Conservation (phyloP, 2,329 filamentous ascomycete species). For the Pseudogymnoascus pannorum region DNA sequence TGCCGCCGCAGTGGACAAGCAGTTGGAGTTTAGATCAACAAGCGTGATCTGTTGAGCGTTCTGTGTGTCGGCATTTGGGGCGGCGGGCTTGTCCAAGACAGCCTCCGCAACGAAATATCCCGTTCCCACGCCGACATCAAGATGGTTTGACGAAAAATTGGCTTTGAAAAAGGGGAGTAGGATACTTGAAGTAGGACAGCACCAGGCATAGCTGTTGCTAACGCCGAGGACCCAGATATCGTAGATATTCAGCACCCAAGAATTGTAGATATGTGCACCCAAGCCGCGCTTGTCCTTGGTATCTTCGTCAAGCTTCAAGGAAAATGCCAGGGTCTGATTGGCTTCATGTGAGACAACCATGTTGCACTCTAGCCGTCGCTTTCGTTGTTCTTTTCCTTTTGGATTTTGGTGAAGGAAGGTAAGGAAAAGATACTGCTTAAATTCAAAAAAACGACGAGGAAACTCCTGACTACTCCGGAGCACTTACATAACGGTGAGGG, state of each 20-base stretch:
- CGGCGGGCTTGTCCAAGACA: conserved; percentile 9
- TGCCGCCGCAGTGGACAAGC: conserved; percentile 26
- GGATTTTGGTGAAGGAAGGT: not conserved
- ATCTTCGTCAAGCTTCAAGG: not conserved
- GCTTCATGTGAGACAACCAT: not conserved
- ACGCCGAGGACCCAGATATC: conserved; percentile 20
- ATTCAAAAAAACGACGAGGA: not conserved
- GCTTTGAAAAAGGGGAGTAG: conserved; percentile 24
- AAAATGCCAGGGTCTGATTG: not conserved
- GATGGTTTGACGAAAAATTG: conserved; percentile 20
- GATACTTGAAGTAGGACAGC: conserved; percentile 19
- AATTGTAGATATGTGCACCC: not conserved
- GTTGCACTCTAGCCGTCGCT: not conserved
- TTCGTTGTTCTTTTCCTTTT: not conserved
- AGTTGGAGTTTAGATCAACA: conserved; percentile 24
- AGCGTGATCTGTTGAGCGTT: conserved; percentile 18
- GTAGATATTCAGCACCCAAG: conserved; percentile 17
- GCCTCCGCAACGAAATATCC: conserved; percentile 24
- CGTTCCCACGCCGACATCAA: conserved; percentile 28
- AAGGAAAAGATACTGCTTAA: not conserved
- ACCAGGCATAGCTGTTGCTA: conserved; percentile 24
- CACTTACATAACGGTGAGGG: not conserved
- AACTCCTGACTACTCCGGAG: not conserved
- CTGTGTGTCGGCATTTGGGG: not conserved
- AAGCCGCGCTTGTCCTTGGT: not conserved